A percentile compares a stretch with the other conserved stretches of the same genome.
Conservation (phyloP, 2,329 filamentous ascomycete genomes). For the Ophiostoma australiae region DNA sequence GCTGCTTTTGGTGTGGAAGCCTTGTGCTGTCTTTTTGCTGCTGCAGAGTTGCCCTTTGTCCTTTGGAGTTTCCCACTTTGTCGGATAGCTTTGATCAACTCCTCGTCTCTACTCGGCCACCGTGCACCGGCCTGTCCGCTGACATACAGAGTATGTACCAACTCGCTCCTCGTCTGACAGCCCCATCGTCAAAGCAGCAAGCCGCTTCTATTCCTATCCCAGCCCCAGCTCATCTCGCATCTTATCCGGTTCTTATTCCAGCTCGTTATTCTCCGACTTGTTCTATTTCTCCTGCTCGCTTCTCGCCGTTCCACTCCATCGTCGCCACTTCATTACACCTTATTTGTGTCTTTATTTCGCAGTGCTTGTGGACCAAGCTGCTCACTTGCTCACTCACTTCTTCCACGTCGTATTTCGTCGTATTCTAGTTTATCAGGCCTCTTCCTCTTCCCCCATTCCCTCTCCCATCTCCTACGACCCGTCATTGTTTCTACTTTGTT, state of each 20-base stretch:
- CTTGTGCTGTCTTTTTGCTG: neutral
- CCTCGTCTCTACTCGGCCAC: neutral
- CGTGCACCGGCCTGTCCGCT: conserved; percentile 2
- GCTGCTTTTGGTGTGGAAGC: too few relatives aligned
- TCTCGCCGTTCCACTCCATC: conserved; percentile 1
- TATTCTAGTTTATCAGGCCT: neutral
- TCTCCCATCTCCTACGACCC: neutral
- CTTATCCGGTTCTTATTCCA: neutral
- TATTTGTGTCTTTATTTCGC: conserved; percentile 1
- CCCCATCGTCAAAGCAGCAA: neutral
- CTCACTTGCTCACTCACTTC: neutral
- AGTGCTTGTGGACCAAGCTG: neutral
- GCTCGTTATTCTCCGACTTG: conserved; percentile 10
- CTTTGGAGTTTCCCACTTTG: neutral
- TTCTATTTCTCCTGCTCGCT: conserved; percentile 7
- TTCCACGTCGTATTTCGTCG: conserved; percentile 9
- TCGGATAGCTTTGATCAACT: neutral
- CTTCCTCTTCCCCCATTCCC: neutral
- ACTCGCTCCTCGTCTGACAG: neutral
- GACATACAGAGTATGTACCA: neutral
- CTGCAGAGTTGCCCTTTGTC: too few relatives aligned
- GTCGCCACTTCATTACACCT: conserved; percentile 2
- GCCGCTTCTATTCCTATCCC: neutral
- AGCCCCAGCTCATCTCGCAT: neutral
- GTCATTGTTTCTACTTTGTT: conserved; percentile 4